These are phyloP conservation scores for Theileria sp. DNA, from an alignment of 169 alveolate species.

Conservation along the genomic window DNA sequence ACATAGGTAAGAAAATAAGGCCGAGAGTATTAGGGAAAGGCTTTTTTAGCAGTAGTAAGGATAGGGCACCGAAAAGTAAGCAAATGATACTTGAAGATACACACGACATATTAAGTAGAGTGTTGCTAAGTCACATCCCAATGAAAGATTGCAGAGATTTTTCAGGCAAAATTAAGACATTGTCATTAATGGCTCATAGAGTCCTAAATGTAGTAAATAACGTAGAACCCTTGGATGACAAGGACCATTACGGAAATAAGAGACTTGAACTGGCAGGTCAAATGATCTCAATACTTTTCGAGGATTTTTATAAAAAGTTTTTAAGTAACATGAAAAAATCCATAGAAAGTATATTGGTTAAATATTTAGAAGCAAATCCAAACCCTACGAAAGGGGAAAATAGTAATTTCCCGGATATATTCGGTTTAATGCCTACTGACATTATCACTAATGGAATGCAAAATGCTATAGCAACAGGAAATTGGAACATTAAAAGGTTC, in stretches of 20 bases:
- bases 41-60: constrained; percentile 76
- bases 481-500: constrained; percentile 98
- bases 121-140: constrained; percentile 90
- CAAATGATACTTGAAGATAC: constrained; percentile 89
- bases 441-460: constrained; percentile 94
- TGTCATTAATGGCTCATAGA: constrained; percentile 96
- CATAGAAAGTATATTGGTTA: constrained; percentile 79
- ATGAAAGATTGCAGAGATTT: constrained; percentile 83
- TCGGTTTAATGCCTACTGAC: constrained; percentile 87
- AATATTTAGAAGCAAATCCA: constrained; percentile 74
- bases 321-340: constrained; percentile 80
- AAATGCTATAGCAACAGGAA: constrained; percentile 96
- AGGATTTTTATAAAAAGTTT: constrained; percentile 81
- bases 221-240: constrained; percentile 93
- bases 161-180: constrained; percentile 86
- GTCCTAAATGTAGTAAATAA: constrained; percentile 87
- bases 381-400: constrained; percentile 54
- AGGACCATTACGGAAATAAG: constrained; percentile 99
- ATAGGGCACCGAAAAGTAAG: constrained; percentile 76
- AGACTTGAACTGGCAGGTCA: constrained; percentile 98
- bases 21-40: constrained; percentile 81
- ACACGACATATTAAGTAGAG: constrained; percentile 89
- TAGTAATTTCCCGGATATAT: constrained; percentile 84
- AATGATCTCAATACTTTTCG: constrained; percentile 94
- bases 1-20: constrained; percentile 79